A percentile compares a stretch with the other conserved stretches of the same genome.
Evolutionary conservation across 2,329 filamentous ascomycete genomes (phyloP).

Genomic region (Venturia aucupariae): DNA sequence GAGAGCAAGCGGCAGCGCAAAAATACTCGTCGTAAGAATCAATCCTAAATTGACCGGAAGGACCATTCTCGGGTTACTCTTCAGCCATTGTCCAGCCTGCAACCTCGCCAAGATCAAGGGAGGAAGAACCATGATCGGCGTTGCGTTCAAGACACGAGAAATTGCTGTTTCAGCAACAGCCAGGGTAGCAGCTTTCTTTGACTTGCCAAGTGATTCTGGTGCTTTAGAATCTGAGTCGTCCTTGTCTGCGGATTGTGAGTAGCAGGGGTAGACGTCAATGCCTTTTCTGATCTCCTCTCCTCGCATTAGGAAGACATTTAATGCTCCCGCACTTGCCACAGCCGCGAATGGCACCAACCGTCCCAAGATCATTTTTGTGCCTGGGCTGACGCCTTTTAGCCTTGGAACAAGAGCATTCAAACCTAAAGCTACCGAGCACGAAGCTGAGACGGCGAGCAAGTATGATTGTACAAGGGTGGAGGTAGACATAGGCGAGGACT

Average conservation of each 20-base stretch:
- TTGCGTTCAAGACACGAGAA: slow-evolving; percentile 85
- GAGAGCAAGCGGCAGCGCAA: slow-evolving; percentile 80
- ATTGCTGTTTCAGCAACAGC: slow-evolving; percentile 90
- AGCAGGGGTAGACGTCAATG: slow-evolving; percentile 74
- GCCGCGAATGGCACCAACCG: slow-evolving; percentile 95
- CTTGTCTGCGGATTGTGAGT: slow-evolving; percentile 61
- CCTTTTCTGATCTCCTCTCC: slow-evolving; percentile 88
- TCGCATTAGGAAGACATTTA: slow-evolving; percentile 98
- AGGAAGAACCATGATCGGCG: slow-evolving; percentile 94
- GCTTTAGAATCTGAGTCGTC: slow-evolving; percentile 50
- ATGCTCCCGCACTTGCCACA: slow-evolving; percentile 78
- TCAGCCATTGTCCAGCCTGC: slow-evolving; percentile 76
- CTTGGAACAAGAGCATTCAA: slow-evolving; percentile 84
- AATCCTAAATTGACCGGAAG: slow-evolving; percentile 77
- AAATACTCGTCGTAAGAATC: slow-evolving; percentile 78
- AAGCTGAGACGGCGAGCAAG: slow-evolving; percentile 81
- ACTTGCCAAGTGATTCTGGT: slow-evolving; percentile 69
- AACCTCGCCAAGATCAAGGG: slow-evolving; percentile 76
- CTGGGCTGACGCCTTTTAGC: slow-evolving; percentile 64
- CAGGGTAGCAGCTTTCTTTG: slow-evolving; percentile 74
- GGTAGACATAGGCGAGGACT: slow-evolving; percentile 78
- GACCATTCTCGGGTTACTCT: slow-evolving; percentile 64
- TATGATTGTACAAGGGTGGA: slow-evolving; percentile 82
- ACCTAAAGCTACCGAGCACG: slow-evolving; percentile 85
- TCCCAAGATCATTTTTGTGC: slow-evolving; percentile 64